A percentile compares a stretch with the other conserved stretches of the same genome.
Conservation (phyloP, 345 rosid species). For the Citrus inodora region DNA sequence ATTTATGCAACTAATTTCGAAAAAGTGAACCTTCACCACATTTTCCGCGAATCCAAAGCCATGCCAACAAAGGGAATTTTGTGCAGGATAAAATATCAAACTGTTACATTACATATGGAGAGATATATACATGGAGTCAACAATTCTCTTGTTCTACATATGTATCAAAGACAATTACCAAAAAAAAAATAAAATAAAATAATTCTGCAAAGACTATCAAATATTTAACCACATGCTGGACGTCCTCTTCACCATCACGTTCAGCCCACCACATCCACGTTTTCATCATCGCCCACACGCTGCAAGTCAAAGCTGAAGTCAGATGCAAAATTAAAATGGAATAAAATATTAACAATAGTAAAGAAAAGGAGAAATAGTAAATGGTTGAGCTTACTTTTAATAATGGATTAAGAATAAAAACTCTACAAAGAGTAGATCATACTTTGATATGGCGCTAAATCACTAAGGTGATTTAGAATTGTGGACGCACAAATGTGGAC, state of each 20-base stretch:
- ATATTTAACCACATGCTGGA: background rate
- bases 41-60: too few species aligned
- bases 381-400: background rate
- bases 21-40: too few species aligned
- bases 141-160: background rate
- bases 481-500: background rate
- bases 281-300: constrained; percentile 42
- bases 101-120: background rate
- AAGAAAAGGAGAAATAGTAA: background rate
- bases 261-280: constrained; percentile 36
- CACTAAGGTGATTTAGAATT: background rate
- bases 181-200: too few species aligned
- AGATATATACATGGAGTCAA: background rate
- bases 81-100: background rate
- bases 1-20: too few species aligned
- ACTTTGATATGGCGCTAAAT: background rate
- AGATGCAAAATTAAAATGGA: background rate
- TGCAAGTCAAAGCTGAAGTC: constrained; percentile 20
- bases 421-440: background rate
- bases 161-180: background rate
- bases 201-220: background rate
- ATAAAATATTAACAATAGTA: background rate
- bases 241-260: constrained; percentile 22
- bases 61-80: background rate
- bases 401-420: background rate